Base-by-base conservation (phyloP, 352 stramenopile genomes). In the Phytophthora pisi region DNA sequence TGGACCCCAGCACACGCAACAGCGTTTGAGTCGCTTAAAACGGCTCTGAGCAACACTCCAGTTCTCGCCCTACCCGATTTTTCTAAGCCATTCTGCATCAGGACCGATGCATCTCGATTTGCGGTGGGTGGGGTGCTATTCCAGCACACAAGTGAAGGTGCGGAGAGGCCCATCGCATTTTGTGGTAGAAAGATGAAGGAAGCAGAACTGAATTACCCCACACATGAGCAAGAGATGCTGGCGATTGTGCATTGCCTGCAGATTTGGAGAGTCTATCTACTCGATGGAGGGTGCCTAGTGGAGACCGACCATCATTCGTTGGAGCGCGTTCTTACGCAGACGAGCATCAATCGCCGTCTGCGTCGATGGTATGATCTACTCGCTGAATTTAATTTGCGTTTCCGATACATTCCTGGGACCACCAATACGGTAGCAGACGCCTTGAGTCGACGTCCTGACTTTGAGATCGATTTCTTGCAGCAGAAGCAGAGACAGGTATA, bases 181-280 rank as follows among this genome's bases (percentile, higher is more conserved):
- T 45, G n/a, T 5, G 60, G 51, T 23, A 18, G 23, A 7, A 61
- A 67, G 23, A 24, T 67, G 5, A 53, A 24, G 5, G 23, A 50
- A 7, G 40, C 63, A 18, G 55, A 70, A 8, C 51, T 64, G 2
- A 65, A 65, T 26, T 70, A 70, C 26, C 63, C 55, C n/a, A n/a
- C n/a, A n/a, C n/a, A n/a, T n/a, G n/a, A n/a, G n/a, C n/a, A n/a
- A n/a, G n/a, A n/a, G n/a, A 54, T 68, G 49, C 23, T 63, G 1
- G 61, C 53, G 0, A 57, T 62, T 30, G 31, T 68, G 7, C 61
- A 63, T 18, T 61, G 34, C 20, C 36, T 57, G n/a, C 10, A n/a
- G n/a, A n/a, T n/a, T n/a, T n/a, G n/a, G n/a, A n/a, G n/a, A n/a
- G n/a, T n/a, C n/a, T n/a, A n/a, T n/a, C n/a, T n/a, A n/a, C n/a